Conservation (phyloP, 441 rosid genomes). For the Eutrema salsugineum region DNA sequence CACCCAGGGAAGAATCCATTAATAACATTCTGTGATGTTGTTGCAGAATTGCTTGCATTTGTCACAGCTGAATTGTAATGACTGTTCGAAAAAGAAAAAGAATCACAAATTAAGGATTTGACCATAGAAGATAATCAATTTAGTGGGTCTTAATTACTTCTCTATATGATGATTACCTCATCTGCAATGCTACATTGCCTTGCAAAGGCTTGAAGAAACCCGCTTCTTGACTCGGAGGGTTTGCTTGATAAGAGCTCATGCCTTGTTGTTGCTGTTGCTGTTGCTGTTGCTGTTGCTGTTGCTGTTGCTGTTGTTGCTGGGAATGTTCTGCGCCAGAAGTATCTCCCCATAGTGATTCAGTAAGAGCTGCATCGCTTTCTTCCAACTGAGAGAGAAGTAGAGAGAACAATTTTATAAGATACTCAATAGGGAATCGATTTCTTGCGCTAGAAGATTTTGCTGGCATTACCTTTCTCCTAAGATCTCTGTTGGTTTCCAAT, state of each 20-base stretch:
- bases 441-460: not conserved
- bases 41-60: slow-evolving; percentile 36
- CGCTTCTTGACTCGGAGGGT: slow-evolving; percentile 30
- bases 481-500: slow-evolving; percentile 44
- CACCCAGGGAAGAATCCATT: slow-evolving; percentile 57
- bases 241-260: slow-evolving; percentile 26
- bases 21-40: slow-evolving; percentile 40
- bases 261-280: slow-evolving; percentile 21
- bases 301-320: slow-evolving; percentile 17
- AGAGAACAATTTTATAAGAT: not conserved
- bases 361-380: slow-evolving; percentile 34
- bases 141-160: not conserved
- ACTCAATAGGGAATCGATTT: not conserved
- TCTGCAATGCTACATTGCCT: slow-evolving; percentile 35
- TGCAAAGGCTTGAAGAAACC: slow-evolving; percentile 38
- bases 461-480: slow-evolving; percentile 44
- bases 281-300: too few relatives aligned
- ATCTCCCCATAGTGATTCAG: slow-evolving; percentile 36
- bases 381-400: slow-evolving; percentile 43
- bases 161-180: slow-evolving; percentile 35
- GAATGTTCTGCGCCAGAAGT: slow-evolving; percentile 24
- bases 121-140: not conserved
- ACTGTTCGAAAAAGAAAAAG: not conserved
- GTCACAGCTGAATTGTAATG: slow-evolving; percentile 38
- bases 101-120: not conserved